Evolutionary conservation across 1,284 basidiomycete genomes (phyloP), one percentile per base, ranked within the genome.

Genomic region (Leccinum pallidistipes): DNA sequence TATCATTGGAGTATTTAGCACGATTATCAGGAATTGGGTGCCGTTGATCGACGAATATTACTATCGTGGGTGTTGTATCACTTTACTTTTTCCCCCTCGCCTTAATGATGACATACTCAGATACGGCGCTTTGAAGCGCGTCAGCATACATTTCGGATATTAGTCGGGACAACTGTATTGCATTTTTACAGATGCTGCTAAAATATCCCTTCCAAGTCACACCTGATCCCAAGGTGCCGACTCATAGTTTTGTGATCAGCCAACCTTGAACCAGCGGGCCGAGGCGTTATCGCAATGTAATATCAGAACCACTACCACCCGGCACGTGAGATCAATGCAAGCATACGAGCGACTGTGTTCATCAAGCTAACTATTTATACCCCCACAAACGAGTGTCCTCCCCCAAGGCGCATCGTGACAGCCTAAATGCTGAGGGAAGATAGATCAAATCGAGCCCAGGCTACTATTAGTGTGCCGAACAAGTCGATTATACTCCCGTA

Each of bases 21-120:
- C 87, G 24, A 80, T 97, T 59, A 76, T 95, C 63, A 86, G 87
- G 66, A 95, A 96, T 71, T 98, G 96, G 89, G 85, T 97, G 65
- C 94, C 94, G 10, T 79, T 98, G 69, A 94, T 98, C 65, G 91
- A 98, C 76, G 92, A 95, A 73, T 97, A 97, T 79, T 91, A 97
- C 80, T 97, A 95, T 80, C 97, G 94, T 95, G 69, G 71, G 92
- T 64, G 45, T 34, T 18, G 5, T n/a, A 18, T 52, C 11, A 45
- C 45, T 14, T 24, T 14, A 8, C 51, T 55, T 31, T 43, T 51
- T 16, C 14, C 9, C 21, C 56, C 40, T 45, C 40, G 16, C 38
- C 12, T 34, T 29, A 27, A 60, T 67, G 32, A 67, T 34, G 36
- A 43, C 14, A 52, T 56, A 55, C 29, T 58, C 65, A 86, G 83